These are phyloP conservation scores for Diutina catenulata DNA, from an alignment of 1,139 yeast species.

Conservation along the genomic window DNA sequence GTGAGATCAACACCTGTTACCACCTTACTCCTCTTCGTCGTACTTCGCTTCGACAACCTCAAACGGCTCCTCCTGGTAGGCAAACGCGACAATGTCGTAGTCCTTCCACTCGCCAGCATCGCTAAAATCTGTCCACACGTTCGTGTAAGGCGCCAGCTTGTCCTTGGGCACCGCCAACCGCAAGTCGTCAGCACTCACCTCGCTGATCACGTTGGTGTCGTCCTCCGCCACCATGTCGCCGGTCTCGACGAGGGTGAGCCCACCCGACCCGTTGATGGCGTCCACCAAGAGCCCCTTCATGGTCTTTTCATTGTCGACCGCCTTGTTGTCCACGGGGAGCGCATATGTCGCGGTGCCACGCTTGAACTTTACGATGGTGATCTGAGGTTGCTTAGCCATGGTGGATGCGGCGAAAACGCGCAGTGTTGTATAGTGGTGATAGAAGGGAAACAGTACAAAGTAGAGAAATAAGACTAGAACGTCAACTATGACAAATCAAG, in stretches of 20 bases:
- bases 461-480: too few relatives aligned
- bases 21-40: too few relatives aligned
- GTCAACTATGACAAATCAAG: too few relatives aligned
- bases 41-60: slow-evolving; percentile 31
- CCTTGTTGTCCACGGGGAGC: slow-evolving; percentile 19
- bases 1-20: too few relatives aligned
- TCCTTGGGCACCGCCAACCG: slow-evolving; percentile 1
- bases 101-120: slow-evolving; percentile 10
- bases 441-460: too few relatives aligned
- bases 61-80: slow-evolving; percentile 46
- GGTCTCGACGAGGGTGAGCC: slow-evolving; percentile 17
- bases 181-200: not conserved
- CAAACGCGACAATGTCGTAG: slow-evolving; percentile 45
- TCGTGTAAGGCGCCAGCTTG: slow-evolving; percentile 2
- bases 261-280: slow-evolving; percentile 38
- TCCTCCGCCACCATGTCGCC: slow-evolving; percentile 8
- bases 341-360: slow-evolving; percentile 32
- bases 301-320: slow-evolving; percentile 16
- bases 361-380: slow-evolving; percentile 32
- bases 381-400: slow-evolving; percentile 7
- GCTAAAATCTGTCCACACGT: not conserved
- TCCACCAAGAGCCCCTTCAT: slow-evolving; percentile 21
- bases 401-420: not conserved
- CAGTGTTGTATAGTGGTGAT: not conserved
- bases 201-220: not conserved